Base-by-base conservation (phyloP, 1,139 yeast species). In the Scheffersomyces segobiensis region DNA sequence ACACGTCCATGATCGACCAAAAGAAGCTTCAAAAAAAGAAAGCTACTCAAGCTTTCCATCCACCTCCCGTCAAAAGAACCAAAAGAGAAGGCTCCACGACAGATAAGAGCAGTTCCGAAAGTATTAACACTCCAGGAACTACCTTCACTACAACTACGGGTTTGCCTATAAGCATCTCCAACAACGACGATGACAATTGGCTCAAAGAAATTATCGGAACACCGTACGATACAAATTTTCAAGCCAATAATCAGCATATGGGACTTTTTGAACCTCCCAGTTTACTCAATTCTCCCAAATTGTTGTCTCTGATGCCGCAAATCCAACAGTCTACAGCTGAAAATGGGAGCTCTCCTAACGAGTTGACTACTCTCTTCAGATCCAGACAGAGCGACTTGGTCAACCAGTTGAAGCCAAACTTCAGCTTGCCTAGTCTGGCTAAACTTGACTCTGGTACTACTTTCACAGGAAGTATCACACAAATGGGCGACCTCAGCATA, bases 171-270 rank as follows among this genome's bases (percentile, higher is more conserved):
- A 22, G 70, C 50, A 56, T 18, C 59, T 59, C 18, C 62, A 48
- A 48, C 6, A 48, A 48, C 26, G 50, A 65, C 56, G 72, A 76
- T 57, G 81, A 84, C 62, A 87, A 88, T 69, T 85, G 96, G 96
- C 67, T 91, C 55, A 80, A 85, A 60, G 88, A 87, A 73, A 86
- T 88, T 61, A 85, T 87, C 55, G 83, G 81, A 59, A 81, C 90
- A 24, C 87, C 95, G 49, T 80, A 85, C 68, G 87, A 85, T 63
- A 75, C 81, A 59, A 76, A 81, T 65, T 81, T 87, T 56, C 84
- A 84, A 1, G 61, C 66, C 1, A 77, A 81, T 2, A 74, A 83
- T 0, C 85, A 87, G 59, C 85, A 86, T 57, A 84, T 88, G 54
- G 93, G 93, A 0, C 85, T 86, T 65, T 54, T 60, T 19, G 68